These are phyloP conservation scores for Ceratonia siliqua DNA, from an alignment of 306 rosid species.

Conservation along the genomic window DNA sequence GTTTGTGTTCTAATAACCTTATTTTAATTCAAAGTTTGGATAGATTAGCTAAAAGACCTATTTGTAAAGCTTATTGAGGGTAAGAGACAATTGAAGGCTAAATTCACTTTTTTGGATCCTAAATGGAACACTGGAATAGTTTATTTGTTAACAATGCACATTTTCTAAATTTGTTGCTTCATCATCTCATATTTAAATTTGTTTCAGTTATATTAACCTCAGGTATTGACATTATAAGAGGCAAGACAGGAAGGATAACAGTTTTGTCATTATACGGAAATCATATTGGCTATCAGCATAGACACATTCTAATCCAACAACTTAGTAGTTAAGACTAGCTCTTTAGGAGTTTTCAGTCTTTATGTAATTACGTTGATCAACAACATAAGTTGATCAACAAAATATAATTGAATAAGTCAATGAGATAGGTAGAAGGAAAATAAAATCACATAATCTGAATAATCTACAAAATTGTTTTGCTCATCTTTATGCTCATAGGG, in stretches of 20 bases:
- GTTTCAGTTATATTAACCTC: not conserved
- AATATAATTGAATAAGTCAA: not conserved
- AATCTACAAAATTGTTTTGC: not conserved
- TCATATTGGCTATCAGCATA: not conserved
- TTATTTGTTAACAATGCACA: not conserved
- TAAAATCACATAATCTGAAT: not conserved
- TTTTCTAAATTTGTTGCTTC: not conserved
- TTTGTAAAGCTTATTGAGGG: not conserved
- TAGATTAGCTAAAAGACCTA: not conserved
- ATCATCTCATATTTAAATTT: not conserved
- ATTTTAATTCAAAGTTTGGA: not conserved
- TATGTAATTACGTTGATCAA: not conserved
- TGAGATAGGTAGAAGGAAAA: not conserved
- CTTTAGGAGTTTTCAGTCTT: not conserved
- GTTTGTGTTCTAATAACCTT: not conserved
- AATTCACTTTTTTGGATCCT: not conserved
- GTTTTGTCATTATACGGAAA: not conserved
- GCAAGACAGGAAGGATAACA: no score
- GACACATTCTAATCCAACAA: not conserved
- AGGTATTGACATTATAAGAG: not conserved
- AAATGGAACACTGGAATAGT: not conserved
- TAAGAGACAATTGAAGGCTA: not conserved
- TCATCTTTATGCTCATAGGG: constrained; percentile 19
- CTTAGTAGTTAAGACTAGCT: not conserved
- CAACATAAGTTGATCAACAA: not conserved